These are phyloP conservation scores for Astragalus glycyphyllos DNA, from an alignment of 306 rosid species.

Conservation along the genomic window DNA sequence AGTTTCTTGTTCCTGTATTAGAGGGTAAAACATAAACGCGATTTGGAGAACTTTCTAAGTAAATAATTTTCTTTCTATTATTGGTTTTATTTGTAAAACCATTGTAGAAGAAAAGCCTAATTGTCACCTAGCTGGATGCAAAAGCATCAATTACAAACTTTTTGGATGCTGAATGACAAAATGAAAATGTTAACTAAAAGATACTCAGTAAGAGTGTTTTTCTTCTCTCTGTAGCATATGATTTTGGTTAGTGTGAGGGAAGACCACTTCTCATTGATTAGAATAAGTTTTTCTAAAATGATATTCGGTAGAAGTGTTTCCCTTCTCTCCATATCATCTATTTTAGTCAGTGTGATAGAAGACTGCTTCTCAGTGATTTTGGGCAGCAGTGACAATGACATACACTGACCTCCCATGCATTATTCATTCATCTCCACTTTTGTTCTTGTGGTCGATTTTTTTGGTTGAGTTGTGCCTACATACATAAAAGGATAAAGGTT, in stretches of 20 bases:
- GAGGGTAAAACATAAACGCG: conserved; percentile 12
- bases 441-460: not conserved
- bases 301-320: not conserved
- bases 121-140: conserved; percentile 1
- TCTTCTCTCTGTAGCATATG: not conserved
- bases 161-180: not conserved
- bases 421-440: not conserved
- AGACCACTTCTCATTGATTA: not conserved
- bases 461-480: conserved; percentile 7
- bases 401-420: not conserved
- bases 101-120: not conserved
- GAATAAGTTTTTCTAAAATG: not conserved
- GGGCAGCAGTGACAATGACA: not conserved
- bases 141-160: not conserved
- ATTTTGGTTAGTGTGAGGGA: conserved; percentile 10
- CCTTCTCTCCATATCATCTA: not conserved
- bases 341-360: conserved; percentile 17
- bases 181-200: not conserved
- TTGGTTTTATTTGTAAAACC: conserved; percentile 14
- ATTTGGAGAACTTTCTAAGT: not conserved
- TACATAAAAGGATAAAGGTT: not conserved
- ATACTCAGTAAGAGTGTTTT: conserved; percentile 1
- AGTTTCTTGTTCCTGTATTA: not conserved
- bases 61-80: not conserved
- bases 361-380: not conserved